phyloP scores from a whole-genome alignment of 495 filamentous ascomycete species.

The Lasiosphaeria hispida region DNA sequence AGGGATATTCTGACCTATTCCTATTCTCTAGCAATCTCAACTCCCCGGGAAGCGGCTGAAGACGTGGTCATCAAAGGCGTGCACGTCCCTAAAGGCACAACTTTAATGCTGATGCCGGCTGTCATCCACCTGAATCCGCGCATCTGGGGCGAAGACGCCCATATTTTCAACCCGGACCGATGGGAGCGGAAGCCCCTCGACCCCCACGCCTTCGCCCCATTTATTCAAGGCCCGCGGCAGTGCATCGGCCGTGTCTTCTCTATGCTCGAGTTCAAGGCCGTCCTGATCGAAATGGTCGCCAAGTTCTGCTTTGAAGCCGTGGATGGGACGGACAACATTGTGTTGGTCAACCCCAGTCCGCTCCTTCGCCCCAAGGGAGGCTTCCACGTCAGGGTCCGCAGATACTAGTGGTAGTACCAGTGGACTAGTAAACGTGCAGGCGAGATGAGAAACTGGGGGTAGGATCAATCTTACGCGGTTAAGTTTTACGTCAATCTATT shows the following conservation, averaged over 20 bases:
- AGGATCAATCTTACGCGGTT: too few species aligned
- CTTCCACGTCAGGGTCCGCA: too few species aligned
- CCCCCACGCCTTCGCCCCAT: slow-evolving; percentile 2
- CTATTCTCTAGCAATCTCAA: slow-evolving; percentile 18
- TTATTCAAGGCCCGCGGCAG: slow-evolving; percentile 7
- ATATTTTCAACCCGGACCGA: slow-evolving; percentile 32
- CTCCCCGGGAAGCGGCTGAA: slow-evolving; percentile 23
- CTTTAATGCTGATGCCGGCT: slow-evolving; percentile 28
- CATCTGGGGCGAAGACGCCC: slow-evolving; percentile 34
- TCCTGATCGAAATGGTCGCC: slow-evolving; percentile 5
- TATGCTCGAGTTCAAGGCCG: slow-evolving; percentile 13
- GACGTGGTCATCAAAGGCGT: slow-evolving; percentile 29
- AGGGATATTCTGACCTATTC: neutral
- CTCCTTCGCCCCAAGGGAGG: neutral
- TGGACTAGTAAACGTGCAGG: too few species aligned
- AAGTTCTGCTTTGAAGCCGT: slow-evolving; percentile 5
- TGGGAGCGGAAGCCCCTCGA: too few species aligned
- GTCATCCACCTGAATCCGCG: slow-evolving; percentile 24
- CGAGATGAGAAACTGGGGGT: too few species aligned
- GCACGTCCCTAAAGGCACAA: slow-evolving; percentile 31
- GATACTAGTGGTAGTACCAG: too few species aligned
- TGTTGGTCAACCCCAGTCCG: slow-evolving; percentile 3
- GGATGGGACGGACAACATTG: neutral
- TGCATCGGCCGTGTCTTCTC: slow-evolving; percentile 12
- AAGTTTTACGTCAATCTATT: too few species aligned